A percentile compares a stretch with the other conserved stretches of the same genome.
These are phyloP conservation scores for Leccinum rimulosum DNA, from an alignment of 768 basidiomycete genomes.

Conservation along the genomic window DNA sequence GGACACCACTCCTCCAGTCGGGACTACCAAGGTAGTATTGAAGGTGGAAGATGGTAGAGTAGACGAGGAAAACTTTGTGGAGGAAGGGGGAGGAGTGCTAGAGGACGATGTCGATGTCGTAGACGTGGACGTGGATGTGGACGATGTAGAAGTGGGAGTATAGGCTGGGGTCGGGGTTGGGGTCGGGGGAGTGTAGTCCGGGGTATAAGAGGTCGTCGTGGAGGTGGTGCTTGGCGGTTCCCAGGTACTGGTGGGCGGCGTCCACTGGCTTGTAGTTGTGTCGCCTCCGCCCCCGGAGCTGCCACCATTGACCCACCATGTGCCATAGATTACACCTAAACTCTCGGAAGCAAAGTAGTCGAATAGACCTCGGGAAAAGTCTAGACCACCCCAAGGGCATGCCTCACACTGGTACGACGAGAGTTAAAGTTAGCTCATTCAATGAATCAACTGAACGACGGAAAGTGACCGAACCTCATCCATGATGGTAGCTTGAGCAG, in stretches of 20 bases:
- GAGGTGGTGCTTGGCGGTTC: slow-evolving; percentile 23
- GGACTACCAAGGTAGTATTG: slow-evolving; percentile 24
- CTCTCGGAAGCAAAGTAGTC: slow-evolving; percentile 48
- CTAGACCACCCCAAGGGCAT: slow-evolving; percentile 65
- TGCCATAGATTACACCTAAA: slow-evolving; percentile 57
- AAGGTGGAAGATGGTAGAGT: slow-evolving; percentile 23
- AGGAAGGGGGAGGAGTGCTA: slow-evolving; percentile 6
- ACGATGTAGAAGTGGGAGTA: slow-evolving; percentile 20
- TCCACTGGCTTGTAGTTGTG: slow-evolving; percentile 12
- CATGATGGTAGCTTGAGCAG: slow-evolving; percentile 53
- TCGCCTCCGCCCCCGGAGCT: slow-evolving; percentile 25
- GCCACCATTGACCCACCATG: slow-evolving; percentile 55
- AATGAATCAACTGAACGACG: not conserved
- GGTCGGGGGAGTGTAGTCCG: slow-evolving; percentile 17
- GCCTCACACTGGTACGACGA: slow-evolving; percentile 50
- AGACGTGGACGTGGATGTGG: slow-evolving; percentile 19
- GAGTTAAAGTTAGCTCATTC: not conserved
- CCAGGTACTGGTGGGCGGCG: slow-evolving; percentile 13
- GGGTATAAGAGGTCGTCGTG: slow-evolving; percentile 19
- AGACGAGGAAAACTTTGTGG: slow-evolving; percentile 17
- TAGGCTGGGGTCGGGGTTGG: slow-evolving; percentile 7
- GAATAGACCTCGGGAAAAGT: slow-evolving; percentile 69
- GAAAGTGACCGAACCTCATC: slow-evolving; percentile 48
- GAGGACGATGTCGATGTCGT: slow-evolving; percentile 4
- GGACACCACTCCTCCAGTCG: slow-evolving; percentile 27